phyloP scores from a whole-genome alignment of 2,329 filamentous ascomycete species.

The Byssochlamys sp. region DNA sequence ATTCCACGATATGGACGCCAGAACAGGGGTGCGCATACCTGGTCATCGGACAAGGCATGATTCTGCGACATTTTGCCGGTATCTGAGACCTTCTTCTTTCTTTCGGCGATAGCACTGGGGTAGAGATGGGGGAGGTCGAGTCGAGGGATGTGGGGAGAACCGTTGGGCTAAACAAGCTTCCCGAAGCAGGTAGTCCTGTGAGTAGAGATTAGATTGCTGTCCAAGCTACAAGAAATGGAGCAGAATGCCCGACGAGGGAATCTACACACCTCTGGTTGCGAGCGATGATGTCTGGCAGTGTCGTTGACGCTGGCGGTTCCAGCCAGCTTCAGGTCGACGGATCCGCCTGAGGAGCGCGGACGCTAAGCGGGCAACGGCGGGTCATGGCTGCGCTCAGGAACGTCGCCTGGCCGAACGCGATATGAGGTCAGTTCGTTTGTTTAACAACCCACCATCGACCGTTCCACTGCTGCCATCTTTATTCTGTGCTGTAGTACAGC shows the following conservation, averaged over 20 bases:
- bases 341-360: constrained; percentile 6
- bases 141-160: neutral
- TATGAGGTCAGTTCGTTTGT: neutral
- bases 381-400: neutral
- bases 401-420: neutral
- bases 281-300: neutral
- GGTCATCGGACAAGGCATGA: constrained; percentile 94
- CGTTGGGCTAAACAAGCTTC: constrained; percentile 7
- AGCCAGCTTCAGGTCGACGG: neutral
- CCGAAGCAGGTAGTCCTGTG: constrained; percentile 10
- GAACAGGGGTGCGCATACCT: constrained; percentile 49
- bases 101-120: neutral
- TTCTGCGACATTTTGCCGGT: constrained; percentile 70
- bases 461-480: neutral
- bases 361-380: constrained; percentile 1
- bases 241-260: neutral
- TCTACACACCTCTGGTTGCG: neutral
- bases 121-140: constrained; percentile 1
- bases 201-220: constrained; percentile 8
- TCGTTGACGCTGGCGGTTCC: neutral
- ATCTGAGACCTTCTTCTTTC: constrained; percentile 1
- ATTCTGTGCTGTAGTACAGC: neutral
- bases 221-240: neutral
- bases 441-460: neutral
- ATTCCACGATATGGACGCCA: constrained; percentile 6